Evolutionary conservation across 2,329 filamentous ascomycete genomes (phyloP).

Genomic region (Pseudogymnoascus sp.): DNA sequence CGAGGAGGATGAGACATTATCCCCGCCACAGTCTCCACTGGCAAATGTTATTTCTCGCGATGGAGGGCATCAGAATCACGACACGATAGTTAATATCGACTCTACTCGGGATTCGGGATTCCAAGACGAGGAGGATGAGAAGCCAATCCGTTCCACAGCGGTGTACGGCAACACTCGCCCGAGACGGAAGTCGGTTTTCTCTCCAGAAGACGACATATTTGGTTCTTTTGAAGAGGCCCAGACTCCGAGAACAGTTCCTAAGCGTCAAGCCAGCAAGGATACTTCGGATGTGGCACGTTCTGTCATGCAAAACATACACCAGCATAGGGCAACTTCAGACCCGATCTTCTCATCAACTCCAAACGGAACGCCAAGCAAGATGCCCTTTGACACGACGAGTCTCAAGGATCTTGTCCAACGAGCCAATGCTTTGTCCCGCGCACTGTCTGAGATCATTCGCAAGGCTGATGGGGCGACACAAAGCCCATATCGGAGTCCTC

Average conservation of each 20-base stretch:
- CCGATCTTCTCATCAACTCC: slow-evolving; percentile 24
- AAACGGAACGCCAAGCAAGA: slow-evolving; percentile 35
- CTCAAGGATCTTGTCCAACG: slow-evolving; percentile 58
- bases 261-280: slow-evolving; percentile 20
- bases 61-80: slow-evolving; percentile 14
- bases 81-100: slow-evolving; percentile 30
- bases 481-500: slow-evolving; percentile 42
- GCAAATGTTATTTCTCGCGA: slow-evolving; percentile 9
- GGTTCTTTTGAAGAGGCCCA: slow-evolving; percentile 23
- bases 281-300: slow-evolving; percentile 46
- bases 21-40: slow-evolving; percentile 21
- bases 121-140: slow-evolving; percentile 34
- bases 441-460: slow-evolving; percentile 51
- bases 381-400: slow-evolving; percentile 62
- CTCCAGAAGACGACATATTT: slow-evolving; percentile 59
- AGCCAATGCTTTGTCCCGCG: slow-evolving; percentile 50
- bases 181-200: slow-evolving; percentile 53
- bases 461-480: slow-evolving; percentile 48
- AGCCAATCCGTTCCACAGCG: slow-evolving; percentile 42
- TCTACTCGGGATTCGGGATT: slow-evolving; percentile 39
- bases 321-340: slow-evolving; percentile 38
- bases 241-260: neutral
- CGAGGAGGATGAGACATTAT: slow-evolving; percentile 41
- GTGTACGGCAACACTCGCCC: slow-evolving; percentile 36
- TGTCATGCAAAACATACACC: slow-evolving; percentile 57